Percentiles rank a stretch among this genome's conserved stretches.
Conservation (phyloP, 495 filamentous ascomycete genomes). For the Penicillium canescens region DNA sequence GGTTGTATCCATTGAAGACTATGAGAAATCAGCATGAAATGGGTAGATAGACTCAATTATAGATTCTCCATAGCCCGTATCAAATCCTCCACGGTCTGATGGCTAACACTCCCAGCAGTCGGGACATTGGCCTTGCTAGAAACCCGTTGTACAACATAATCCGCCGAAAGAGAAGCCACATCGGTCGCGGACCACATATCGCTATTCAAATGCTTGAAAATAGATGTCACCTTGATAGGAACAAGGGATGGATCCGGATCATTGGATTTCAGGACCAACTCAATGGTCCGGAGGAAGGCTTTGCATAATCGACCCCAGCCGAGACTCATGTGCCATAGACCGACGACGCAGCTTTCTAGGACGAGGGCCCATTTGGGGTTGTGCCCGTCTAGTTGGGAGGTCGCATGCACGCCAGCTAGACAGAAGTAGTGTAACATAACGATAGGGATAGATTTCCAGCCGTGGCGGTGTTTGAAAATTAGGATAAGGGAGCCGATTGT, state of each 20-base stretch:
- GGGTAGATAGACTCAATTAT: not conserved
- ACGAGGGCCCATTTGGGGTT: conserved; percentile 26
- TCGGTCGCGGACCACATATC: conserved; percentile 23
- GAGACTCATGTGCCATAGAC: conserved; percentile 30
- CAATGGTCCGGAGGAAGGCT: conserved; percentile 29
- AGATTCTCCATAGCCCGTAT: conserved; percentile 5
- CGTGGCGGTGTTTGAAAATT: conserved; percentile 21
- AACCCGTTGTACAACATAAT: conserved; percentile 25
- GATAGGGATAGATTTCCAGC: conserved; percentile 29
- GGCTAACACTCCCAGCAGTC: not conserved
- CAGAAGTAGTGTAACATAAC: conserved; percentile 33
- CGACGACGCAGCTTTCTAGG: conserved; percentile 27
- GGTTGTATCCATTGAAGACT: no score
- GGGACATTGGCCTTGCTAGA: conserved; percentile 1
- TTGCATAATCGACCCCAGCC: conserved; percentile 29
- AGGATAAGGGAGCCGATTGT: conserved; percentile 25
- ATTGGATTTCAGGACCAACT: conserved; percentile 17
- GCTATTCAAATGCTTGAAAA: conserved; percentile 17
- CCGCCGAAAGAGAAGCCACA: conserved; percentile 20
- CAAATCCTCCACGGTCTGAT: not conserved
- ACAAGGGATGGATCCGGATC: conserved; percentile 13
- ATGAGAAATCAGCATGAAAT: not conserved
- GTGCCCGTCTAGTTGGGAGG: conserved; percentile 12
- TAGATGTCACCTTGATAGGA: conserved; percentile 16
- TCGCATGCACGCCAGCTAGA: conserved; percentile 21